Conservation (phyloP, 2,329 filamentous ascomycete genomes). For the Neonectria ditissima region DNA sequence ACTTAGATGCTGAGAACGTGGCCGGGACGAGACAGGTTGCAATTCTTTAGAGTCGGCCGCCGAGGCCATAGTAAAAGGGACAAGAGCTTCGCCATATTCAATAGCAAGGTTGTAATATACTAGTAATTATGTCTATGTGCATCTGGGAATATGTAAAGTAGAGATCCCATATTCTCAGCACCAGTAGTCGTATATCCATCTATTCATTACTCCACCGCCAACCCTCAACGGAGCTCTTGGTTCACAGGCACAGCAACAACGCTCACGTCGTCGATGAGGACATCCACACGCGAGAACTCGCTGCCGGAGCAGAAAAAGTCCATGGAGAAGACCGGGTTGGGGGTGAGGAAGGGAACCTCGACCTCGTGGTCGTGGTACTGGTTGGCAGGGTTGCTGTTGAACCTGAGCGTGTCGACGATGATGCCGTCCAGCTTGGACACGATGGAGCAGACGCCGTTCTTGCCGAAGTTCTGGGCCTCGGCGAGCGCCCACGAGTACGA, state of each 20-base stretch:
- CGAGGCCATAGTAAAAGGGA: neutral
- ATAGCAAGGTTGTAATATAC: neutral
- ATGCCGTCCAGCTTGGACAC: conserved; percentile 10
- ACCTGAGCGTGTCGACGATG: conserved; percentile 11
- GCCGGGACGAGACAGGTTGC: neutral
- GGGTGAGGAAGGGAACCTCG: conserved; percentile 1
- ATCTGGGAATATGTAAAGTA: neutral
- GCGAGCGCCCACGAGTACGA: conserved; percentile 23
- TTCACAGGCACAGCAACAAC: neutral
- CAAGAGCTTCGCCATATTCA: neutral
- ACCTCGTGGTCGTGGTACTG: conserved; percentile 7
- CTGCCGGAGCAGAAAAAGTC: conserved; percentile 12
- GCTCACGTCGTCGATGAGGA: conserved; percentile 12
- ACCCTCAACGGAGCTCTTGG: neutral
- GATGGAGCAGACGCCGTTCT: conserved; percentile 14
- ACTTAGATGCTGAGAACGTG: no score
- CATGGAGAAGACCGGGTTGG: conserved; percentile 11
- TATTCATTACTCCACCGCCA: no score
- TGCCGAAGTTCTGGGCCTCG: conserved; percentile 10
- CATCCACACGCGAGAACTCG: conserved; percentile 1
- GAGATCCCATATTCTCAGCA: neutral
- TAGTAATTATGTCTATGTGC: neutral
- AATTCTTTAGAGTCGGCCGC: neutral
- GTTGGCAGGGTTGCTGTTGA: neutral
- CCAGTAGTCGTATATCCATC: neutral